phyloP scores from a whole-genome alignment of 2,329 filamentous ascomycete species.

The Microsporum canis region DNA sequence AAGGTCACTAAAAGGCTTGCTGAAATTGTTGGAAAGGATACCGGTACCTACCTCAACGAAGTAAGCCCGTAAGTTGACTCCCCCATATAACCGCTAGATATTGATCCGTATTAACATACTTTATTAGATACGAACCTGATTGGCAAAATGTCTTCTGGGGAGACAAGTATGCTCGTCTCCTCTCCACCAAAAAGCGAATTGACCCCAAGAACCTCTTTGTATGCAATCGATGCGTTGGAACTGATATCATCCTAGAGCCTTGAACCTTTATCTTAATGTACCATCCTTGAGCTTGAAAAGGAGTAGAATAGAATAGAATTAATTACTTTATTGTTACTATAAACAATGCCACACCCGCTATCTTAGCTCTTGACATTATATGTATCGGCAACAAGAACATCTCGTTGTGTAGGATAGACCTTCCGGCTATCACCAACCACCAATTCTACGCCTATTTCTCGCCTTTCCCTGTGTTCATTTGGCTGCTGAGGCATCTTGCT shows the following conservation, averaged over 20 bases:
- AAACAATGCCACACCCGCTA: too few species aligned
- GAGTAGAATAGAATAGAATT: too few species aligned
- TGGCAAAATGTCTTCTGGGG: constrained; percentile 23
- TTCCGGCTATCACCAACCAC: too few species aligned
- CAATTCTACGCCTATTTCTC: too few species aligned
- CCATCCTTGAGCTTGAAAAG: too few species aligned
- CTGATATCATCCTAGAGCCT: constrained; percentile 18
- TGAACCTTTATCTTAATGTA: background rate
- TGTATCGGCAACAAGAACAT: too few species aligned
- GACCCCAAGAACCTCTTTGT: constrained; percentile 42
- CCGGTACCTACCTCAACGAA: constrained; percentile 21
- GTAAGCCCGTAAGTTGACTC: constrained; percentile 14
- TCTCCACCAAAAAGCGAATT: constrained; percentile 36
- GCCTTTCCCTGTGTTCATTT: too few species aligned
- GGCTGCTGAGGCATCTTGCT: too few species aligned
- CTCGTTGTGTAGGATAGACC: too few species aligned
- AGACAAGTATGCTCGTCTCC: constrained; percentile 35
- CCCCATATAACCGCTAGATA: background rate
- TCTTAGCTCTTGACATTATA: too few species aligned
- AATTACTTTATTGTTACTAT: too few species aligned
- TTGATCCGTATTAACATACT: background rate
- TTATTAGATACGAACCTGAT: constrained; percentile 21
- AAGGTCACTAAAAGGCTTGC: constrained; percentile 19
- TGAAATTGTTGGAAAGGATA: constrained; percentile 20
- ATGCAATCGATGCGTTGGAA: constrained; percentile 40